Conservation (phyloP, 805 yeast species). For the Schwanniomyces pseudopolymorphus region DNA sequence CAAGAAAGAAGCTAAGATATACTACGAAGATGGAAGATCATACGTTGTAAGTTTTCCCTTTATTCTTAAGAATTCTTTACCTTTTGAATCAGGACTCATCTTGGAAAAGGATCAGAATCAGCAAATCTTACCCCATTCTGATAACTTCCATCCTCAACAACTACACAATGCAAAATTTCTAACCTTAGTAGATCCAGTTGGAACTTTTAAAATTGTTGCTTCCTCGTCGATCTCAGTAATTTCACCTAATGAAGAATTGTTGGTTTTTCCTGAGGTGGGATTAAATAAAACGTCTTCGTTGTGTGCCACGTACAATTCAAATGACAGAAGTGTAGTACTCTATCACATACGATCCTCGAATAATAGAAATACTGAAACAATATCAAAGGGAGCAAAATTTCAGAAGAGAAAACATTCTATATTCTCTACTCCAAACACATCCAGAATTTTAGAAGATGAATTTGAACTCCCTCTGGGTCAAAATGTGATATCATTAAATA, state of each 20-base stretch:
- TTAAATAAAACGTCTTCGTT: constrained; percentile 35
- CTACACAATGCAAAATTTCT: constrained; percentile 46
- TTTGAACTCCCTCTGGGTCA: constrained; percentile 14
- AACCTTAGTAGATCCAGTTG: constrained; percentile 71
- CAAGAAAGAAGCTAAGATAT: constrained; percentile 59
- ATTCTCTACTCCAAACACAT: constrained; percentile 41
- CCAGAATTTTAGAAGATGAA: constrained; percentile 45
- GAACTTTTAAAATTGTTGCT: constrained; percentile 68
- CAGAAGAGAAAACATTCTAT: constrained; percentile 26
- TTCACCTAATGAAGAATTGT: constrained; percentile 54
- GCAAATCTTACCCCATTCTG: constrained; percentile 6
- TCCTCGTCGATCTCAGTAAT: constrained; percentile 70
- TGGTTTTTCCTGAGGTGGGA: constrained; percentile 50
- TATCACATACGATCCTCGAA: constrained; percentile 53
- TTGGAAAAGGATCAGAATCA: constrained; percentile 47
- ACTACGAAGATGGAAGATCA: constrained; percentile 57
- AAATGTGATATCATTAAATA: constrained; percentile 29
- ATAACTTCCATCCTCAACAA: constrained; percentile 17
- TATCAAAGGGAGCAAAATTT: constrained; percentile 11
- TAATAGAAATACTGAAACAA: constrained; percentile 14
- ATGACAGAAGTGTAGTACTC: constrained; percentile 45
- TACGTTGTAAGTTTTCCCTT: constrained; percentile 71
- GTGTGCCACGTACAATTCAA: constrained; percentile 55
- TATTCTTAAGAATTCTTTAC: constrained; percentile 55
- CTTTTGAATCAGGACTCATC: constrained; percentile 67